Percentiles rank a stretch among this genome's conserved stretches.
phyloP scores from a whole-genome alignment of 179 eudicot species.

The Silene noctiflora region DNA sequence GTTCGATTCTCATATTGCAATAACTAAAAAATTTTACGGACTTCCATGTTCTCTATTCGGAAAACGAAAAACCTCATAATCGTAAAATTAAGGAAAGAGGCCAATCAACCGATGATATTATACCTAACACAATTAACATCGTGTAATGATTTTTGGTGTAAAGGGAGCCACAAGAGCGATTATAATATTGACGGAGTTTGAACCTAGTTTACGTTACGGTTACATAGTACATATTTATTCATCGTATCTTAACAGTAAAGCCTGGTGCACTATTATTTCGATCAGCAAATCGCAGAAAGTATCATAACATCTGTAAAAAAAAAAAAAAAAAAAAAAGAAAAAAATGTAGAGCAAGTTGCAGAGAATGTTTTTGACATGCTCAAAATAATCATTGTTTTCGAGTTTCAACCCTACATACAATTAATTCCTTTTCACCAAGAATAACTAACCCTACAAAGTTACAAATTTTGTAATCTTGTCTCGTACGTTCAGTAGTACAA shows the following conservation, averaged over 20 bases:
- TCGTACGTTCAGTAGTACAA: not conserved
- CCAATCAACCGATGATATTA: too few relatives aligned
- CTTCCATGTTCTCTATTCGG: too few relatives aligned
- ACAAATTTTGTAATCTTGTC: constrained; percentile 7
- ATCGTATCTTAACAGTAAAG: constrained; percentile 5
- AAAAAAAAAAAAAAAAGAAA: not conserved
- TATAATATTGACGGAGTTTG: too few relatives aligned
- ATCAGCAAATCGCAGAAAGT: not conserved
- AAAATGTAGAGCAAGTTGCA: not conserved
- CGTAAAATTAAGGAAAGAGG: too few relatives aligned
- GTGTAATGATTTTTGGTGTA: too few relatives aligned
- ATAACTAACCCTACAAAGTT: not conserved
- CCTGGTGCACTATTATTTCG: not conserved
- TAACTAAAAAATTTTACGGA: too few relatives aligned
- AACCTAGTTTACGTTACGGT: too few relatives aligned
- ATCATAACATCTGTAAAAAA: not conserved
- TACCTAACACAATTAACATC: too few relatives aligned
- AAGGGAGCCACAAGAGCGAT: too few relatives aligned
- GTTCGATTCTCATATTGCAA: too few relatives aligned
- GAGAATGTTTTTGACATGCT: constrained; percentile 15
- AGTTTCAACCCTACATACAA: not conserved
- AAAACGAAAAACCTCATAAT: too few relatives aligned
- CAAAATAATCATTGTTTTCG: constrained; percentile 1
- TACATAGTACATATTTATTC: not conserved
- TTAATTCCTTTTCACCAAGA: not conserved